These are phyloP conservation scores for Trichoderma oligosporum DNA, from an alignment of 2,329 filamentous ascomycete species.

Conservation along the genomic window DNA sequence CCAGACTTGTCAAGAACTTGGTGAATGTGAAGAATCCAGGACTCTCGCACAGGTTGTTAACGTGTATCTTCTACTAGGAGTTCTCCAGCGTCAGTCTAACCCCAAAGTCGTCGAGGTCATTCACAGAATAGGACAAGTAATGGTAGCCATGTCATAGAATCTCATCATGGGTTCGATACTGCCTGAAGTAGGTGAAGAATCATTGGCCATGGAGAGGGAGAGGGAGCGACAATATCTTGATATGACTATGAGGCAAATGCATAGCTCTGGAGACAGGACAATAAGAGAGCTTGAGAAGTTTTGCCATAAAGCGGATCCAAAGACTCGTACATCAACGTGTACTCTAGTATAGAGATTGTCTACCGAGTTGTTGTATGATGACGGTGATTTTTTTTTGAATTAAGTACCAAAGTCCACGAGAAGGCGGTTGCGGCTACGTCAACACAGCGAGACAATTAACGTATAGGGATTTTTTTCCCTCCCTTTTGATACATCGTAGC, in stretches of 20 bases:
- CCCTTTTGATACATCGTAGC: no score
- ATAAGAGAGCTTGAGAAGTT: not conserved
- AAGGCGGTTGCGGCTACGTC: no score
- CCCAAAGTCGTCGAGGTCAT: constrained; percentile 32
- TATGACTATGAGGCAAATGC: constrained; percentile 10
- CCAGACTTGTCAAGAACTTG: not conserved
- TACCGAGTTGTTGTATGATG: no score
- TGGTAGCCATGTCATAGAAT: not conserved
- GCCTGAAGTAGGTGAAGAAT: not conserved
- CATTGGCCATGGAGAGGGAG: not conserved
- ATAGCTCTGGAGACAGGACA: not conserved
- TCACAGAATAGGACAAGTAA: not conserved
- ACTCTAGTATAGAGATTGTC: no score
- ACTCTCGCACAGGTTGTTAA: not conserved
- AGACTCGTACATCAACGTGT: not conserved
- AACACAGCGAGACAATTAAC: no score
- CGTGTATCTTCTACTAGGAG: constrained; percentile 29
- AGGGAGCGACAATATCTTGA: not conserved
- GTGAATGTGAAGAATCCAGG: no score
- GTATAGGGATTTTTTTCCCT: no score
- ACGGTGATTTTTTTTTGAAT: no score
- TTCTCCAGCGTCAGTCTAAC: constrained; percentile 48
- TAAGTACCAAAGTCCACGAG: no score
- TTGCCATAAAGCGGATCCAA: not conserved
- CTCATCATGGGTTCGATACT: constrained; percentile 3